A percentile compares a stretch with the other conserved stretches of the same genome.
Evolutionary conservation across 805 yeast genomes (phyloP).

Genomic region (Ogataea pilisensis): DNA sequence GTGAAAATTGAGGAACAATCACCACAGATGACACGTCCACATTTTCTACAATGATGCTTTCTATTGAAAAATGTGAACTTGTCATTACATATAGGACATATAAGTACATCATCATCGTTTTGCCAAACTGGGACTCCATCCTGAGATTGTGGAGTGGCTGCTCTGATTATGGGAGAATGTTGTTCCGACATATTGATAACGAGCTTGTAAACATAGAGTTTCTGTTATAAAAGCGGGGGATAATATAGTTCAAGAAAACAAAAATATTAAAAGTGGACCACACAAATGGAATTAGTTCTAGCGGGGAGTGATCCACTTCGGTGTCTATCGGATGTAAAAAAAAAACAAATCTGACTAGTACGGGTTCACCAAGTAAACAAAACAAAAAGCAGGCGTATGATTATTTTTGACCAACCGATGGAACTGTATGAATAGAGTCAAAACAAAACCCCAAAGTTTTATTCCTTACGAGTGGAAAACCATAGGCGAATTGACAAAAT

Average conservation of each 20-base stretch:
- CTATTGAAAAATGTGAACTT: conserved; percentile 59
- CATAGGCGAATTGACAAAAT: too few species aligned
- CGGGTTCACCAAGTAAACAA: too few species aligned
- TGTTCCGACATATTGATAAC: not conserved
- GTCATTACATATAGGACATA: conserved; percentile 53
- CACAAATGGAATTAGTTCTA: too few species aligned
- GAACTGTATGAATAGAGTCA: too few species aligned
- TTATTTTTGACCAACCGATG: too few species aligned
- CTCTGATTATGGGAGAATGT: conserved; percentile 1
- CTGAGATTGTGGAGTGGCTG: not conserved
- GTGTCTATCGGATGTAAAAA: too few species aligned
- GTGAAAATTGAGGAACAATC: conserved; percentile 53
- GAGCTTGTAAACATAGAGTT: not conserved
- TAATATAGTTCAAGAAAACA: not conserved
- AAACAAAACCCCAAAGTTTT: too few species aligned
- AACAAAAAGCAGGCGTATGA: too few species aligned
- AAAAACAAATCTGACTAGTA: too few species aligned
- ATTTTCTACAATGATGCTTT: conserved; percentile 78
- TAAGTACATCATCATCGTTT: conserved; percentile 48
- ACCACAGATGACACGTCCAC: conserved; percentile 79
- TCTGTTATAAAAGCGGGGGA: too few species aligned
- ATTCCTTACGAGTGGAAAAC: too few species aligned
- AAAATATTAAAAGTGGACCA: not conserved
- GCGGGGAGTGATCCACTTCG: too few species aligned
- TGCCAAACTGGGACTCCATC: conserved; percentile 60